Base-by-base conservation (phyloP, 2,329 filamentous ascomycete genomes). In the Aureobasidium sp. region DNA sequence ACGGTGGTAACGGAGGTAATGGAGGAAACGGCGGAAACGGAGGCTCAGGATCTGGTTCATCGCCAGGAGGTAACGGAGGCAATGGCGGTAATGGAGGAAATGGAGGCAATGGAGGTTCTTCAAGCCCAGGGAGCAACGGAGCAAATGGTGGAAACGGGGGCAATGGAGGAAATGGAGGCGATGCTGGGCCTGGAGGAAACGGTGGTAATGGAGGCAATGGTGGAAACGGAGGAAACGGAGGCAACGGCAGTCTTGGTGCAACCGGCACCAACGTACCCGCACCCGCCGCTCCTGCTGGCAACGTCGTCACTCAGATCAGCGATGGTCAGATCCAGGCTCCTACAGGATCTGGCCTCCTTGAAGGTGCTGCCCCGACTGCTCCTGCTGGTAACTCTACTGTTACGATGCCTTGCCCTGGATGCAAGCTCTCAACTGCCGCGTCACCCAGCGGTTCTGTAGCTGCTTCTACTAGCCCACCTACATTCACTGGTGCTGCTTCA, bases 271-370 rank as follows among this genome's bases (percentile, higher is more conserved):
- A n/a, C 25, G 55, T 38, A 58, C 27, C 27, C 9, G 29, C 40
- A 20, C 27, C 55, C 27, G 31, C n/a, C 16, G 6, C 53, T 13
- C 53, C 40, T 33, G 40, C 55, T 7, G 60, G 48, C 29, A 64
- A 64, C 23, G 43, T 50, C 16, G 60, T 73, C 48, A 69, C 72
- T 3, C 70, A 75, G 68, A 72, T 73, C 67, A 51, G 64, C 40
- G 74, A 75, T 59, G 74, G 68, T n/a, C 69, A 70, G 66, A 54
- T 69, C 10, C 69, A 70, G 62, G 65, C 63, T 33, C 69, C 66
- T 31, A 62, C 61, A 20, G 65, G 64, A 29, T 13, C 29, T 23
- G 55, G 29, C 20, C 45, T 31, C 48, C 42, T 43, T 25, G 51
- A 58, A 23, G 62, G 67, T 66, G 68, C 67, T 69, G 69, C 23